Evolutionary conservation across 345 rosid species (phyloP).

Genomic region (Triadica sebifera): DNA sequence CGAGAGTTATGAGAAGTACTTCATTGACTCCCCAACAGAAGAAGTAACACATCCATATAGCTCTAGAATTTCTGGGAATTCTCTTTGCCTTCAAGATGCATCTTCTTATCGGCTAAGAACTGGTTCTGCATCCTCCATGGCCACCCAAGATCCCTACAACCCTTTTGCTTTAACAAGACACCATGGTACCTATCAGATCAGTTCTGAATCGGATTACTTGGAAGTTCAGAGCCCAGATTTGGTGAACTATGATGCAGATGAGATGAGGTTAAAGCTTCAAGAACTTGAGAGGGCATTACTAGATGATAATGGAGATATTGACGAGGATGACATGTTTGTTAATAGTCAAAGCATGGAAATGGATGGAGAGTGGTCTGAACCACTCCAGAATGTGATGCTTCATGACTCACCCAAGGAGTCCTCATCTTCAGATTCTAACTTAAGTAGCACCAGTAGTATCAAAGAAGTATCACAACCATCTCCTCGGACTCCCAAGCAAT

Average conservation of each 20-base stretch:
- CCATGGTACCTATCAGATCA: slow-evolving; percentile 35
- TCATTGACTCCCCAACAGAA: slow-evolving; percentile 66
- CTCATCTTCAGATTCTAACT: slow-evolving; percentile 67
- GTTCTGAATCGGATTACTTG: slow-evolving; percentile 40
- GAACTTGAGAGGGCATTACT: slow-evolving; percentile 88
- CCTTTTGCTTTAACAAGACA: slow-evolving; percentile 29
- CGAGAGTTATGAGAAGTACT: slow-evolving; percentile 81
- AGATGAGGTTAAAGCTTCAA: slow-evolving; percentile 68
- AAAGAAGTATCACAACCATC: slow-evolving; percentile 63
- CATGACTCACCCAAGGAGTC: slow-evolving; percentile 85
- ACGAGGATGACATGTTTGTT: slow-evolving; percentile 45
- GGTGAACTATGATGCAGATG: slow-evolving; percentile 51
- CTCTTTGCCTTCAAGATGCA: slow-evolving; percentile 39
- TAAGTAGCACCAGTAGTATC: slow-evolving; percentile 55
- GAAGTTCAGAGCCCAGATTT: slow-evolving; percentile 48
- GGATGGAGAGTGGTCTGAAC: slow-evolving; percentile 77
- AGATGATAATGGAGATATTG: slow-evolving; percentile 46
- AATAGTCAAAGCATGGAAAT: slow-evolving; percentile 68
- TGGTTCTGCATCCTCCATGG: slow-evolving; percentile 47
- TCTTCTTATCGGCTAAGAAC: slow-evolving; percentile 49
- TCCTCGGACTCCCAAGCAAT: slow-evolving; percentile 54
- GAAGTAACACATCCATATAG: slow-evolving; percentile 52
- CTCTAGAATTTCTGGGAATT: slow-evolving; percentile 54
- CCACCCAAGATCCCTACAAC: slow-evolving; percentile 38
- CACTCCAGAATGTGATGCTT: slow-evolving; percentile 38